Evolutionary conservation across 140 eudicot genomes (phyloP), one percentile per base, ranked within the genome.

Genomic region (Cichorium intybus): DNA sequence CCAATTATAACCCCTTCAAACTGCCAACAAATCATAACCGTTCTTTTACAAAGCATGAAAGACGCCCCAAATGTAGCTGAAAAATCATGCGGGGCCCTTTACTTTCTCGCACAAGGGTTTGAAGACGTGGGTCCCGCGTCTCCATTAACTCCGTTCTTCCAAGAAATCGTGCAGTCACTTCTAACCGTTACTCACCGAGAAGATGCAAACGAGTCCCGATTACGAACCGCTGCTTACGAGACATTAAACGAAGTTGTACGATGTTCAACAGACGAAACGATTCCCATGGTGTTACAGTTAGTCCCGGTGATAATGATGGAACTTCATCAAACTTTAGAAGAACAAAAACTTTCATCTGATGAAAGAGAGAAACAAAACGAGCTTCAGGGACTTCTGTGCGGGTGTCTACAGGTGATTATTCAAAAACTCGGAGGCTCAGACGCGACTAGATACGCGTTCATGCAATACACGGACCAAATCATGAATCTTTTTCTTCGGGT

Each of bases 31-130:
- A 90, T 90, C 11, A 72, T 90, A 43, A 84, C 94, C 3, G 96
- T 87, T 72, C 85, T 90, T 23, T 74, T 87, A 17, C 95, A 87
- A 67, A 83, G 86, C 86, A 90, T 90, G 97, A 90, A 76, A 51
- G 97, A 90, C 46, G 85, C 83, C 41, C 88, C 96, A 31, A 90
- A 90, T 78, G 97, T 90, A 61, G 97, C 95, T n/a, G 97, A 90
- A 60, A 90, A 90, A 70, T 80, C 96, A 0, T 90, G 96, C 47
- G 96, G 97, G 51, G 97, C 97, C 27, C 87, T 90, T 1, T 84
- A 87, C 79, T 90, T 87, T 64, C 95, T 90, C 20, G 97, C 95
- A 4, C 95, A 87, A 64, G 97, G 96, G 33, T 90, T 69, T 8
- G 91, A 85, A 77, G 95, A 89, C 16, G 76, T 83, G 37, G 87